Evolutionary conservation across 1,284 basidiomycete species (phyloP).

Genomic region (Bjerkandera adusta): DNA sequence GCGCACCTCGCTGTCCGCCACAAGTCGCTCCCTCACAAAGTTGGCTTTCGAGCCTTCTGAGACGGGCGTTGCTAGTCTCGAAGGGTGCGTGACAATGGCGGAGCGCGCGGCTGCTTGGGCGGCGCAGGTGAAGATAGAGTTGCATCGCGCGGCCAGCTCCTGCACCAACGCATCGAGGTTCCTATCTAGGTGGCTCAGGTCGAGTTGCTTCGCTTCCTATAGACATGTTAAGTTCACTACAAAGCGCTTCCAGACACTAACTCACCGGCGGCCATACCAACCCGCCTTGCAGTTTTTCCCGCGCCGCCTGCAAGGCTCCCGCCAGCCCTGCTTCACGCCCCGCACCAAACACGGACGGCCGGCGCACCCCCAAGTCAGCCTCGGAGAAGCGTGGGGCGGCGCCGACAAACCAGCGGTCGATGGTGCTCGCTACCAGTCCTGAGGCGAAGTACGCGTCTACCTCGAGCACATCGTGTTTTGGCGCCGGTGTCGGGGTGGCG

Average conservation of each 20-base stretch:
- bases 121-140: conserved; percentile 59
- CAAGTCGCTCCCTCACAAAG: conserved; percentile 19
- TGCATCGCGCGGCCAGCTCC: conserved; percentile 59
- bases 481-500: conserved; percentile 43
- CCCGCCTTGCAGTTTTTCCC: conserved; percentile 10
- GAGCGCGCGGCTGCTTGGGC: conserved; percentile 63
- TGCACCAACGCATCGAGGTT: conserved; percentile 68
- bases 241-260: conserved; percentile 18
- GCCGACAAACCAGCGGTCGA: conserved; percentile 79
- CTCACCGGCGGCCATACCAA: conserved; percentile 17
- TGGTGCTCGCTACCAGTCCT: conserved; percentile 62
- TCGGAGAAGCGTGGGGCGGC: conserved; percentile 49
- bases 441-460: conserved; percentile 76
- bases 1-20: conserved; percentile 12
- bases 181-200: conserved; percentile 58
- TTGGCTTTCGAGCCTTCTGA: conserved; percentile 22
- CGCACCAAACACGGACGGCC: not conserved
- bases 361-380: not conserved
- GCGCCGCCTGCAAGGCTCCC: conserved; percentile 11
- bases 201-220: conserved; percentile 47
- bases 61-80: too few relatives aligned
- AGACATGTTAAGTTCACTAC: conserved; percentile 16
- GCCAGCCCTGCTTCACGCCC: conserved; percentile 13
- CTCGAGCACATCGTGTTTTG: conserved; percentile 74
- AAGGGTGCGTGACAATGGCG: conserved; percentile 35